A percentile compares a stretch with the other conserved stretches of the same genome.
These are phyloP conservation scores for Urochloa ruziziensis DNA, from an alignment of 176 grass and related monocot genomes.

Conservation along the genomic window DNA sequence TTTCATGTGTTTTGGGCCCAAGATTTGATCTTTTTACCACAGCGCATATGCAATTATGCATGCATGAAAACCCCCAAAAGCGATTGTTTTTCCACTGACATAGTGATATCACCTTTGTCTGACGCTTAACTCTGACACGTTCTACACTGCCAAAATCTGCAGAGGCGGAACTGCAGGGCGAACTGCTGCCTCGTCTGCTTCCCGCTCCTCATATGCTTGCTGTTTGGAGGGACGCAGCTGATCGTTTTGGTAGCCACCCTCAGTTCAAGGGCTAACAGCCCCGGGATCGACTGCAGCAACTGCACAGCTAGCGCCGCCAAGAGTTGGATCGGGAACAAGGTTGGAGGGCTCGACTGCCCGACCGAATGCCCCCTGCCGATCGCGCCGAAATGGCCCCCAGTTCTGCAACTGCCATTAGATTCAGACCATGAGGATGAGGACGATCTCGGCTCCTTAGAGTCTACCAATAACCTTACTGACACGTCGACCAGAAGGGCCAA, in stretches of 20 bases:
- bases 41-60: too few species aligned
- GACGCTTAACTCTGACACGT: background rate
- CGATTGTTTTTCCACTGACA: background rate
- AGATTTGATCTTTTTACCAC: background rate
- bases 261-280: background rate
- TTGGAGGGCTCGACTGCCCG: background rate
- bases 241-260: background rate
- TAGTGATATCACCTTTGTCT: background rate
- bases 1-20: background rate
- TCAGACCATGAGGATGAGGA: background rate
- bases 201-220: conserved; percentile 29
- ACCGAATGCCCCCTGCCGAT: background rate
- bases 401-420: conserved; percentile 23
- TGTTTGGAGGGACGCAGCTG: conserved; percentile 11
- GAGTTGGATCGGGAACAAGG: background rate
- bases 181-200: conserved; percentile 44
- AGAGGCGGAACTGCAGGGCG: conserved; percentile 38
- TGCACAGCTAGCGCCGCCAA: background rate
- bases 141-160: background rate
- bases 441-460: background rate
- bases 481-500: background rate
- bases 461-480: background rate
- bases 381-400: conserved; percentile 36
- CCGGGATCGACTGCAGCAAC: background rate
- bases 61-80: background rate